Conservation (phyloP, 306 rosid genomes). For the Begonia fuchsioides region DNA sequence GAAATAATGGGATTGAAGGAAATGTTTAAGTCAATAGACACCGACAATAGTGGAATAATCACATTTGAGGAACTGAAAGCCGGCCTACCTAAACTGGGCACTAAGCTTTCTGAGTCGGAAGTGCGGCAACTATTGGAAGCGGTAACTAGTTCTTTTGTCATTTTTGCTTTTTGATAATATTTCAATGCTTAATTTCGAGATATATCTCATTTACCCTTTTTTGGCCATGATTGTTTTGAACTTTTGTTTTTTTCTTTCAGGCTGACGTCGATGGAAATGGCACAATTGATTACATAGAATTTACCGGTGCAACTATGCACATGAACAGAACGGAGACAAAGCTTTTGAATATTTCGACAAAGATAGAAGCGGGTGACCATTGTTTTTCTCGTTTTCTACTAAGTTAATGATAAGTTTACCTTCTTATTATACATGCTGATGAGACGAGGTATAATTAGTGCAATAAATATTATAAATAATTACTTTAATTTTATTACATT, state of each 20-base stretch:
- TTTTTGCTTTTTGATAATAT: neutral
- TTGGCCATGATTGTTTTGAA: neutral
- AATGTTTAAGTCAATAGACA: slow-evolving; percentile 96
- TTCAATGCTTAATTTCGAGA: too few species aligned
- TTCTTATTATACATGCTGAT: too few species aligned
- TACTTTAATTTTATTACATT: too few species aligned
- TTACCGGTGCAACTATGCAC: slow-evolving; percentile 93
- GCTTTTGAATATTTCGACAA: slow-evolving; percentile 88
- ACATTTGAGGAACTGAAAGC: slow-evolving; percentile 91
- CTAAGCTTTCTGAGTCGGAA: slow-evolving; percentile 90
- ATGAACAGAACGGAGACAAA: slow-evolving; percentile 81
- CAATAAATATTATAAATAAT: too few species aligned
- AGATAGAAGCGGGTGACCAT: slow-evolving; percentile 77
- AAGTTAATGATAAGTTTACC: slow-evolving; percentile 19
- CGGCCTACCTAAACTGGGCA: slow-evolving; percentile 87
- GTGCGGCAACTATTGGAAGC: slow-evolving; percentile 94
- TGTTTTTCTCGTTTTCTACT: neutral
- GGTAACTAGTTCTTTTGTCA: slow-evolving; percentile 29
- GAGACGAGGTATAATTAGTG: too few species aligned
- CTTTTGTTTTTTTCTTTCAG: slow-evolving; percentile 27
- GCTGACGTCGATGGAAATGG: slow-evolving; percentile 98
- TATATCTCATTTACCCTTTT: too few species aligned
- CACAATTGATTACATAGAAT: slow-evolving; percentile 79
- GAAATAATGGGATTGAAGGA: slow-evolving; percentile 95
- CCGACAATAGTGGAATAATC: slow-evolving; percentile 92